These are phyloP conservation scores for Pichia sp. DNA, from an alignment of 1,139 yeast species.

Conservation along the genomic window DNA sequence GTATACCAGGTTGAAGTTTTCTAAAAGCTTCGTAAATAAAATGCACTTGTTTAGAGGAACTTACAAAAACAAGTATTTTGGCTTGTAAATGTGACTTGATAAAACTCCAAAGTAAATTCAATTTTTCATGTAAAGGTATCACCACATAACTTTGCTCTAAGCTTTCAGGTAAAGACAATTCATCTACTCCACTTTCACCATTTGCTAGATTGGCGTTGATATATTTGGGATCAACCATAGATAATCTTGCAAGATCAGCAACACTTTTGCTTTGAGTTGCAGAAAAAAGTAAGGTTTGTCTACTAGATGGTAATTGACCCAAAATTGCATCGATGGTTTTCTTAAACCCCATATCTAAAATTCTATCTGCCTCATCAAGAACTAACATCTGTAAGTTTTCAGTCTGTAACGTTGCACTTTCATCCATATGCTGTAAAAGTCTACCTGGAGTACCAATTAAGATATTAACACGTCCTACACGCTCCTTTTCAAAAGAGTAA, in stretches of 20 bases:
- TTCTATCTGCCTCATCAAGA: constrained; percentile 93
- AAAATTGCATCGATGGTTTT: constrained; percentile 81
- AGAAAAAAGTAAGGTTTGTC: constrained; percentile 85
- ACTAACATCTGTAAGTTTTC: constrained; percentile 76
- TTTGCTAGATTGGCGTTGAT: constrained; percentile 42
- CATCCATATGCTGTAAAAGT: constrained; percentile 89
- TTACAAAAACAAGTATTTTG: constrained; percentile 81
- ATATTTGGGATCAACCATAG: constrained; percentile 71
- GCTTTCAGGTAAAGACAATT: constrained; percentile 68
- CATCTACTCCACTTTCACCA: constrained; percentile 30
- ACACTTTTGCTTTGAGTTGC: constrained; percentile 93
- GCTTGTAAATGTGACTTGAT: constrained; percentile 79
- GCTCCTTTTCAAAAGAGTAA: constrained; percentile 76
- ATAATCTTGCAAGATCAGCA: constrained; percentile 79
- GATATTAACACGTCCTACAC: constrained; percentile 77
- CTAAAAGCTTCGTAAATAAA: constrained; percentile 87
- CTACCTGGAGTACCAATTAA: constrained; percentile 96
- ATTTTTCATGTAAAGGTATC: constrained; percentile 68
- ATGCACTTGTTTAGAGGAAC: constrained; percentile 93
- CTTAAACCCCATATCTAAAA: constrained; percentile 94
- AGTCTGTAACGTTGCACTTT: constrained; percentile 78
- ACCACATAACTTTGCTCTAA: constrained; percentile 77
- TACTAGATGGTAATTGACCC: constrained; percentile 70
- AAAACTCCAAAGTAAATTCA: constrained; percentile 84
- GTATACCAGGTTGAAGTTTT: constrained; percentile 91